These are phyloP conservation scores for Camelina sativa DNA, from an alignment of 345 rosid genomes.

Conservation along the genomic window DNA sequence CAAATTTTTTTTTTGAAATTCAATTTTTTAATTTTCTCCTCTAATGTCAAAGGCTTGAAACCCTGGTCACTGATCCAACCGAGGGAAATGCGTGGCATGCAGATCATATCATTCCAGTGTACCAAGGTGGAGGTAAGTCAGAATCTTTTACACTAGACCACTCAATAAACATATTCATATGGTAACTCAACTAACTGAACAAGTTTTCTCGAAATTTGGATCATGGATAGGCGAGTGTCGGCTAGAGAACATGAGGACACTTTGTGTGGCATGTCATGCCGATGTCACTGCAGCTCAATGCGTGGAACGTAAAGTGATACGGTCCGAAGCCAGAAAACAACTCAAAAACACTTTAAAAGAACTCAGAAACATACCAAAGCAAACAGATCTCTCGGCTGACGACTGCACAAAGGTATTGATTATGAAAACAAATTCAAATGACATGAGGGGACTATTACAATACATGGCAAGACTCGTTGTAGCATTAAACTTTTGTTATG, in stretches of 20 bases:
- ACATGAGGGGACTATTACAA: neutral
- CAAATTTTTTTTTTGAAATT: neutral
- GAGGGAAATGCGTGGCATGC: constrained; percentile 98
- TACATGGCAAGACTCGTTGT: constrained; percentile 12
- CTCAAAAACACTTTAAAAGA: constrained; percentile 57
- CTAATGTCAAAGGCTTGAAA: constrained; percentile 60
- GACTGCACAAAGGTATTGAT: constrained; percentile 33
- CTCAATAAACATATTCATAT: constrained; percentile 1
- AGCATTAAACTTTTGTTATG: neutral
- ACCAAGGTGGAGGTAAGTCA: constrained; percentile 81
- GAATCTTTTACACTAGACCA: constrained; percentile 4
- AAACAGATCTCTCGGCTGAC: constrained; percentile 14
- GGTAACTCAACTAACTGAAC: constrained; percentile 14
- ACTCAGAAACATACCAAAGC: constrained; percentile 45
- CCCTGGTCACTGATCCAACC: constrained; percentile 73
- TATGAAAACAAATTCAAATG: neutral
- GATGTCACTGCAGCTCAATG: constrained; percentile 78
- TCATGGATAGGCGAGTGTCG: constrained; percentile 73
- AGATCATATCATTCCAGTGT: constrained; percentile 91
- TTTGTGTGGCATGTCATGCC: constrained; percentile 86
- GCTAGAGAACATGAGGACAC: constrained; percentile 94
- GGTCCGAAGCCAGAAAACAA: constrained; percentile 66
- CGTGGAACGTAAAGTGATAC: constrained; percentile 57
- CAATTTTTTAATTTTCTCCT: neutral
- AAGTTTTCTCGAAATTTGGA: constrained; percentile 19